Conservation (phyloP, 1,284 basidiomycete species). For the Rhodotorula glutinis region DNA sequence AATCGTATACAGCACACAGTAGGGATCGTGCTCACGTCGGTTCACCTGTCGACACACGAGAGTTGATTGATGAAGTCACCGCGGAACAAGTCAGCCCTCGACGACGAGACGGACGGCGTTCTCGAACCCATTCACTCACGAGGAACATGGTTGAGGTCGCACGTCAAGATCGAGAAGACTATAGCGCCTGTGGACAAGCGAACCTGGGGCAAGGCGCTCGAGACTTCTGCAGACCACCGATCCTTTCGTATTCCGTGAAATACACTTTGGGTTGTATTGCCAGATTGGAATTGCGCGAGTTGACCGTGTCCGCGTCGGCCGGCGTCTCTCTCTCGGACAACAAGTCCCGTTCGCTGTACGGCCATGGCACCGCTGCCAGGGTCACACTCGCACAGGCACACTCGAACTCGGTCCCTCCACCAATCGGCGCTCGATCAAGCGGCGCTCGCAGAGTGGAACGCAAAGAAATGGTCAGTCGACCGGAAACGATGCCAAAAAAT, state of each 20-base stretch:
- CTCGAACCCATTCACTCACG: constrained; percentile 15
- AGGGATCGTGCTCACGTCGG: constrained; percentile 8
- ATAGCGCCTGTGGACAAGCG: too few species aligned
- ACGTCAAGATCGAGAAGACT: too few species aligned
- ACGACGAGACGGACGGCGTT: neutral
- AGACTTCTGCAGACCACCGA: too few species aligned
- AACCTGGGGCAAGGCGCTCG: too few species aligned
- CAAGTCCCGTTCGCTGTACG: neutral
- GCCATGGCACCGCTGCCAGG: neutral
- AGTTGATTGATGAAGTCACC: constrained; percentile 20
- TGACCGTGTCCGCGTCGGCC: neutral
- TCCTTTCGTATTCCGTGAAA: too few species aligned
- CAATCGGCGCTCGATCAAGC: constrained; percentile 21
- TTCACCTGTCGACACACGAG: constrained; percentile 18
- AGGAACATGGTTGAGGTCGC: constrained; percentile 26
- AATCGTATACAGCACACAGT: too few species aligned
- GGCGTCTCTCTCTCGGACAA: too few species aligned
- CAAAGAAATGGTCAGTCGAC: constrained; percentile 27
- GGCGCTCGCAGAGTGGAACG: constrained; percentile 32
- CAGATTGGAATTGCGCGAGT: too few species aligned
- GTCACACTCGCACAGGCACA: neutral
- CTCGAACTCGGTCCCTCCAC: constrained; percentile 4
- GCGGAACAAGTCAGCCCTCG: neutral
- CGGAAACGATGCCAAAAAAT: too few species aligned
- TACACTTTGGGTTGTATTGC: neutral